Conservation (phyloP, 108 stramenopile species). For the Cyclotella baltica region DNA sequence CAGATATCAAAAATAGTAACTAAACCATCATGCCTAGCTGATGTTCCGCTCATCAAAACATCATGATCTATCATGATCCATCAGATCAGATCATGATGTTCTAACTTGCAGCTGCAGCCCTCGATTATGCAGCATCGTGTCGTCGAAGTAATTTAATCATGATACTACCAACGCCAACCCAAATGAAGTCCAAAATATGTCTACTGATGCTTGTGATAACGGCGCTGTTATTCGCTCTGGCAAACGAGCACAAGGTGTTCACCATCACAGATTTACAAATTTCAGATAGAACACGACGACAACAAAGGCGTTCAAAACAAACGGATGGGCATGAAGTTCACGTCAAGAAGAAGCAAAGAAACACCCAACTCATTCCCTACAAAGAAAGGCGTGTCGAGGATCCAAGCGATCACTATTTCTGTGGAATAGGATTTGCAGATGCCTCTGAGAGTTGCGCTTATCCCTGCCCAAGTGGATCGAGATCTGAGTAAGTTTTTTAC, state of each 20-base stretch:
- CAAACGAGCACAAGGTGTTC: not conserved
- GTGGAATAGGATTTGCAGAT: conserved; percentile 23
- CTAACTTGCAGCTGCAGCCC: too few relatives aligned
- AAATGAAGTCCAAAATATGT: too few relatives aligned
- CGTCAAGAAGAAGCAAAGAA: too few relatives aligned
- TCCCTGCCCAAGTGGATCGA: conserved; percentile 13
- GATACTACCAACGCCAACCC: too few relatives aligned
- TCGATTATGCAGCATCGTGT: too few relatives aligned
- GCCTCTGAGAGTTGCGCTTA: conserved; percentile 6
- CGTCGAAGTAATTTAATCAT: too few relatives aligned
- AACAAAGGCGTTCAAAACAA: not conserved
- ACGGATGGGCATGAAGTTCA: not conserved
- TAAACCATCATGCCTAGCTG: too few relatives aligned
- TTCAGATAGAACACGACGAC: not conserved
- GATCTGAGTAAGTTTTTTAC: conserved; percentile 6
- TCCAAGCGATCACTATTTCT: conserved; percentile 27
- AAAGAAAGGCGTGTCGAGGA: not conserved
- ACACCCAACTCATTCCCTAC: not conserved
- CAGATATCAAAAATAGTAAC: too few relatives aligned
- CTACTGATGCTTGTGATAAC: not conserved
- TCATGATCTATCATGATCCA: too few relatives aligned
- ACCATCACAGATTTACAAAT: not conserved
- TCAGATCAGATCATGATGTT: too few relatives aligned
- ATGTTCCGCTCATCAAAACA: too few relatives aligned
- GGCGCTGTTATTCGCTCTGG: not conserved